phyloP scores from a whole-genome alignment of 208 protist species.

The Angomonas desouzai region DNA sequence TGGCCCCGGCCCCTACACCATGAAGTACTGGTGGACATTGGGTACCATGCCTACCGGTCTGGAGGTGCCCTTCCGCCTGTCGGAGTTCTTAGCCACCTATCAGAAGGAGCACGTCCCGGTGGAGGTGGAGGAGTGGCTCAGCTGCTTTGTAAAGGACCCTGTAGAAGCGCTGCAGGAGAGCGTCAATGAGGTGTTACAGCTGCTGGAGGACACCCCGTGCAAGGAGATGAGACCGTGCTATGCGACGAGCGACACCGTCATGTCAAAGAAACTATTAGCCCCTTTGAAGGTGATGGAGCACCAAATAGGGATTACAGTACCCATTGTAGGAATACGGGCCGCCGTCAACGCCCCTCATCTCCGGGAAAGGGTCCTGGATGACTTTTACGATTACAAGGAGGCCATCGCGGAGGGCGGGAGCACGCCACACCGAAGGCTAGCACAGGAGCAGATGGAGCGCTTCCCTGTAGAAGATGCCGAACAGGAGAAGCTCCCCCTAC shows the following conservation, averaged over 20 bases:
- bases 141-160: constrained; percentile 67
- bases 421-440: constrained; percentile 71
- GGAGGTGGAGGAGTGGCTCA: constrained; percentile 86
- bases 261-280: constrained; percentile 23
- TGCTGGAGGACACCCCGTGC: constrained; percentile 37
- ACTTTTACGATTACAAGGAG: constrained; percentile 74
- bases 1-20: constrained; percentile 81
- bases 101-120: constrained; percentile 80
- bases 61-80: constrained; percentile 71
- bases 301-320: constrained; percentile 55
- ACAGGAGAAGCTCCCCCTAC: constrained; percentile 10
- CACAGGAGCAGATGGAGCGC: constrained; percentile 33
- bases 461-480: constrained; percentile 6
- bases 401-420: constrained; percentile 43
- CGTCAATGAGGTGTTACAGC: constrained; percentile 32
- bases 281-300: constrained; percentile 47
- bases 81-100: constrained; percentile 80
- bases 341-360: constrained; percentile 30
- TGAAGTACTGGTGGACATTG: constrained; percentile 91
- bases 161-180: constrained; percentile 43
- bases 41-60: constrained; percentile 85
- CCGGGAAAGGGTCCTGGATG: constrained; percentile 59
- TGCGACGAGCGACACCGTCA: constrained; percentile 26
- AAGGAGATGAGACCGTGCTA: constrained; percentile 17
- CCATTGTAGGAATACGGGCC: constrained; percentile 51